Conservation (phyloP, 129 eudicot genomes). For the Artemisia argyi region DNA sequence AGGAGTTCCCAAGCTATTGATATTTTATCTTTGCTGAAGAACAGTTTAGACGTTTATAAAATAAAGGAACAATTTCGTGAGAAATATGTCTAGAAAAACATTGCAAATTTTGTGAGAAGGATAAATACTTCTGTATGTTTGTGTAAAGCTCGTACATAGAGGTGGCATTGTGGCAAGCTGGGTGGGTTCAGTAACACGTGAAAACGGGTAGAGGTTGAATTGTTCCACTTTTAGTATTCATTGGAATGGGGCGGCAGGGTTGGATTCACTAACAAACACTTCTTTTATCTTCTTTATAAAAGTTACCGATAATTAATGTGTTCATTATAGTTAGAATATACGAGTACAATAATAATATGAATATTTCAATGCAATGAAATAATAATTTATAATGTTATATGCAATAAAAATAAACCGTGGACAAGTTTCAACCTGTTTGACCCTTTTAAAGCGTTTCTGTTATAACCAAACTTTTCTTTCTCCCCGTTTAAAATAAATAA, state of each 20-base stretch:
- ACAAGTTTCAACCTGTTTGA: background rate
- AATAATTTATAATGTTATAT: background rate
- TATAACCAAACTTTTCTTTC: background rate
- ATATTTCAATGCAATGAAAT: background rate
- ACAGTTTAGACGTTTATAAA: background rate
- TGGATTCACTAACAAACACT: background rate
- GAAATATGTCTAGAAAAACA: background rate
- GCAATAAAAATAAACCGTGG: background rate
- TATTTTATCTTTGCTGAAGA: background rate
- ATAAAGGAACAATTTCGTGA: background rate
- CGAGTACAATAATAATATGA: background rate
- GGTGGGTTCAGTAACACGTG: slow-evolving; percentile 1
- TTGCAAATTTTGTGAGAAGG: background rate
- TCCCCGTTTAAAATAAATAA: background rate
- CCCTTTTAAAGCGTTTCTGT: background rate
- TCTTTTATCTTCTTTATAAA: background rate
- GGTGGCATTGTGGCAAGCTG: slow-evolving; percentile 7
- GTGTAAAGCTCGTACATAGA: background rate
- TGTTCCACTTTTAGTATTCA: background rate
- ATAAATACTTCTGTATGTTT: background rate
- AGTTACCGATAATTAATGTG: background rate
- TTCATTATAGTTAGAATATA: background rate
- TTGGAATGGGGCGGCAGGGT: background rate
- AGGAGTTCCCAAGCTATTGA: background rate
- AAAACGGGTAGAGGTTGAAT: background rate